These are phyloP conservation scores for Polytolypa hystricis DNA, from an alignment of 2,329 filamentous ascomycete species.

Conservation along the genomic window DNA sequence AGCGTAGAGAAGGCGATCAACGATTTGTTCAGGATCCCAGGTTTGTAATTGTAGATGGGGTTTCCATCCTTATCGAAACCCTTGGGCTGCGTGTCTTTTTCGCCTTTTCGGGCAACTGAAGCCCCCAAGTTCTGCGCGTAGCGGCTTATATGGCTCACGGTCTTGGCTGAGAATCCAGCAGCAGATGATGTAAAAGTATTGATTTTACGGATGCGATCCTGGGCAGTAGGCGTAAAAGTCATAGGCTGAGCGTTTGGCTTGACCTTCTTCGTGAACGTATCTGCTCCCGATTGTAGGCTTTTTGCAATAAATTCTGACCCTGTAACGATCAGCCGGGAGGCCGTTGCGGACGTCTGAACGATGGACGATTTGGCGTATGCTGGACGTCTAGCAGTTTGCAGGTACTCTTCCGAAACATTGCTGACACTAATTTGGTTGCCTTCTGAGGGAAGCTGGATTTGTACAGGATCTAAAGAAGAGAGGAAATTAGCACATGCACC, in stretches of 20 bases:
- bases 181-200: conserved; percentile 75
- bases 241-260: conserved; percentile 70
- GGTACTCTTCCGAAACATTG: conserved; percentile 47
- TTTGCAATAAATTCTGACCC: conserved; percentile 70
- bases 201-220: conserved; percentile 75
- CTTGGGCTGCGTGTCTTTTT: conserved; percentile 39
- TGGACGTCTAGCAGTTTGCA: conserved; percentile 70
- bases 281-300: conserved; percentile 64
- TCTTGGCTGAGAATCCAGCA: conserved; percentile 70
- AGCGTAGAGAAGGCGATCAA: conserved; percentile 94
- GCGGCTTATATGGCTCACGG: conserved; percentile 70
- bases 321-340: conserved; percentile 85
- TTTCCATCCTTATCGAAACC: conserved; percentile 62
- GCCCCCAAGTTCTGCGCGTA: conserved; percentile 88
- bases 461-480: conserved; percentile 35
- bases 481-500: too few species aligned
- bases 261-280: conserved; percentile 68
- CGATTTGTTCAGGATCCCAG: conserved; percentile 86
- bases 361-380: conserved; percentile 82
- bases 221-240: conserved; percentile 76
- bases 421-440: conserved; percentile 37
- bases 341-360: conserved; percentile 75
- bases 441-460: conserved; percentile 37
- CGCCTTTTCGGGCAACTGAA: conserved; percentile 53
- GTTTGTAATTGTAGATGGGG: conserved; percentile 58